Base-by-base conservation (phyloP, 805 yeast species). In the Starmerella cellae region DNA sequence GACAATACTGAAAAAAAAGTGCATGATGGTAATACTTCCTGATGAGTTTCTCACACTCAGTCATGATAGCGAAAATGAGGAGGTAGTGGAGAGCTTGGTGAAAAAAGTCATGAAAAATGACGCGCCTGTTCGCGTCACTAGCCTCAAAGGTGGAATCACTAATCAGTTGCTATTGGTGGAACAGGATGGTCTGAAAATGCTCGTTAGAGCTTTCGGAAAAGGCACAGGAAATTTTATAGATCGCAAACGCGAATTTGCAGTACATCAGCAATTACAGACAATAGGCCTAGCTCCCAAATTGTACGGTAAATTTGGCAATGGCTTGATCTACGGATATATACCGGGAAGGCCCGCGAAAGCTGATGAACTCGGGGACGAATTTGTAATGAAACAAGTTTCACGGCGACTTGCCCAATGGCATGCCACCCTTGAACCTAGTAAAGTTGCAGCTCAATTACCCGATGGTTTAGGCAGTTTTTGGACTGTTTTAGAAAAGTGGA, bases 401-500 rank as follows among this genome's bases (percentile, higher is more conserved):
- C 71, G 71, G 35, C 71, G 73, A 46, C 65, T 81, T 37, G 87
- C 84, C 2, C 73, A 75, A 48, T 77, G 85, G 83, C 91, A 80
- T 57, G 59, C 65, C 4, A 57, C 59, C 21, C 65, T 79, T 4
- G 40, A 18, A 16, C 42, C 46, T 13, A 44, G 17, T 13, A 48
- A 39, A 9, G 48, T 50, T 11, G 29, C 43, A 30, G 32, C 48
- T 40, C 32, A 24, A 8, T 32, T 37, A 2, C 13, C 23, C 11
- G 34, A 39, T 2, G n/a, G 42, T 18, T 40, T 60, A 9, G 49
- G 50, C 27, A 68, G 70, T 53, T 59, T 79, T 5, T 80, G 84
- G 83, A 69, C 69, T 34, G 65, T 78, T 22, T 59, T 79, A 18
- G 67, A 62, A 23, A 68, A 69, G 46, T 81, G 91, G 88, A 72